Evolutionary conservation across 148 eudicot genomes (phyloP).

Genomic region (Fagopyrum homotropicum): DNA sequence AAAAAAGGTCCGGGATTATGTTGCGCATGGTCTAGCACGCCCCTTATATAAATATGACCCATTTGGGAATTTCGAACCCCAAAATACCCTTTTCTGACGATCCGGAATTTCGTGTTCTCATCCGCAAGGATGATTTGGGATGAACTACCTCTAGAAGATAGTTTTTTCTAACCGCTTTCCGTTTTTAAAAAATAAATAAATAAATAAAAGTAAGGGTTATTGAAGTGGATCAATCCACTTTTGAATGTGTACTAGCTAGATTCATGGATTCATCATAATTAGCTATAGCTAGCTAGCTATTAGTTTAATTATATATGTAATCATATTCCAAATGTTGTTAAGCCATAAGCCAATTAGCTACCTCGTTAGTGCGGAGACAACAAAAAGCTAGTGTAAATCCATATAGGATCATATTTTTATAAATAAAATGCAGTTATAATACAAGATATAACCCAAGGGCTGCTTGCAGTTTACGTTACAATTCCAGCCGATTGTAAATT

Average conservation of each 20-base stretch:
- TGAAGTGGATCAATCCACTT: background rate
- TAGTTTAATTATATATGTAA: background rate
- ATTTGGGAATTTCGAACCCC: too few species aligned
- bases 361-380: background rate
- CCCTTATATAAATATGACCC: too few species aligned
- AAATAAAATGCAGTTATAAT: background rate
- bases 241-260: background rate
- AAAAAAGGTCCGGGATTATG: too few species aligned
- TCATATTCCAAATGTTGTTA: background rate
- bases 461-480: conserved; percentile 3
- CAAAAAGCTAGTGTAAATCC: background rate
- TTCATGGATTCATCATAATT: background rate
- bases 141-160: too few species aligned
- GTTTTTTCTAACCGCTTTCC: too few species aligned
- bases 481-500: background rate
- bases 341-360: background rate
- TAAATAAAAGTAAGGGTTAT: background rate
- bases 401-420: background rate
- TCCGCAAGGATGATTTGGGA: too few species aligned
- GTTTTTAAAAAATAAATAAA: too few species aligned
- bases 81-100: too few species aligned
- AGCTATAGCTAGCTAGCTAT: background rate
- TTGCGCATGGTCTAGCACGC: too few species aligned
- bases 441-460: background rate
- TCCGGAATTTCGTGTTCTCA: too few species aligned